Percentiles rank a stretch among this genome's conserved stretches.
These are phyloP conservation scores for Syzygium oleosum DNA, from an alignment of 345 rosid genomes.

Conservation along the genomic window DNA sequence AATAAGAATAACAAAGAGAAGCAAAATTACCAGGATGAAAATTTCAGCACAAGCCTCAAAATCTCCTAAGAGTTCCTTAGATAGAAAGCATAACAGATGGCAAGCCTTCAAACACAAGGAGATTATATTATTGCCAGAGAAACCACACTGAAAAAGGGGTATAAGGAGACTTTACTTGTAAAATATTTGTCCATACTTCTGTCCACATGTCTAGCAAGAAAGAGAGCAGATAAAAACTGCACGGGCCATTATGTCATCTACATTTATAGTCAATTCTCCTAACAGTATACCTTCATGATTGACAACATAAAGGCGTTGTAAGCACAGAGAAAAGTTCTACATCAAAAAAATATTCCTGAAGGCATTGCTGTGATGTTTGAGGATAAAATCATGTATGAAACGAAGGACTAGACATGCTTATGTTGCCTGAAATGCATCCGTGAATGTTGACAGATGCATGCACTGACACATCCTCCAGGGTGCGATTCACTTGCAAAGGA, in stretches of 20 bases:
- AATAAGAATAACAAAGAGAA: neutral
- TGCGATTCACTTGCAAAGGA: neutral
- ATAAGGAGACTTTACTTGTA: neutral
- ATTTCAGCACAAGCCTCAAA: constrained; percentile 94
- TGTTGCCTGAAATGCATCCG: neutral
- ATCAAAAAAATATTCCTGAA: neutral
- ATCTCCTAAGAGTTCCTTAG: constrained; percentile 96
- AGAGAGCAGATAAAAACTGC: neutral
- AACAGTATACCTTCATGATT: neutral
- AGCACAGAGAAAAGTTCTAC: neutral
- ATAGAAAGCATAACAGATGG: constrained; percentile 85
- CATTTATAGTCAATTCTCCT: neutral
- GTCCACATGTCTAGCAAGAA: neutral
- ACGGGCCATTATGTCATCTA: neutral
- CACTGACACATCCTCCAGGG: neutral
- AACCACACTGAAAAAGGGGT: neutral
- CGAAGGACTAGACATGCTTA: neutral
- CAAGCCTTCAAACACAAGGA: constrained; percentile 48
- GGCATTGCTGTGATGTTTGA: neutral
- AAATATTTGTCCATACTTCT: neutral
- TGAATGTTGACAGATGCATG: neutral
- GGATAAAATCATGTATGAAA: neutral
- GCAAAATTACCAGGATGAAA: constrained; percentile 77
- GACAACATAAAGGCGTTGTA: neutral
- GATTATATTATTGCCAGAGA: neutral